Evolutionary conservation across 192 early-diverging fungal genomes (phyloP).

Genomic region (Backusella australiensis): DNA sequence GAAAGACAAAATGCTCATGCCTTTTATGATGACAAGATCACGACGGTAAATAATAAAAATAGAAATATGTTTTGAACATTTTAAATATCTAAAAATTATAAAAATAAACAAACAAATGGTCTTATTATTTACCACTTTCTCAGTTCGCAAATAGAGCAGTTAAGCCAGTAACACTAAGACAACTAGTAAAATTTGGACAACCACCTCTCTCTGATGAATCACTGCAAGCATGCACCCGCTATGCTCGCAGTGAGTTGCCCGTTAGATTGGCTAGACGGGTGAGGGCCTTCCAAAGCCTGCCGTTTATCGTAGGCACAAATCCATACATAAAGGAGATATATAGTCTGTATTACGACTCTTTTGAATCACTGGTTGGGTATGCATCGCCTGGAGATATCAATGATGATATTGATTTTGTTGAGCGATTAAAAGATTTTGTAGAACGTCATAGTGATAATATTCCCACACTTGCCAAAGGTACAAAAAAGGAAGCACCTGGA

Average conservation of each 20-base stretch:
- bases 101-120: background rate
- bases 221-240: slow-evolving; percentile 58
- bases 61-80: background rate
- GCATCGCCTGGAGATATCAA: slow-evolving; percentile 57
- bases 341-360: slow-evolving; percentile 75
- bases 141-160: slow-evolving; percentile 60
- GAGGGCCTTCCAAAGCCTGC: slow-evolving; percentile 82
- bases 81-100: background rate
- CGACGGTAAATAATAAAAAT: slow-evolving; percentile 18
- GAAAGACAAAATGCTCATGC: slow-evolving; percentile 14
- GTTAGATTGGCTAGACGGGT: slow-evolving; percentile 88
- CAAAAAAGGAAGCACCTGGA: background rate
- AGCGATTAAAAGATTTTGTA: slow-evolving; percentile 69
- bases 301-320: slow-evolving; percentile 96
- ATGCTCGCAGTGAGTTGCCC: slow-evolving; percentile 79
- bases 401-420: slow-evolving; percentile 65
- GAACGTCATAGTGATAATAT: slow-evolving; percentile 82
- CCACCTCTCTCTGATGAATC: slow-evolving; percentile 50
- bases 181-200: slow-evolving; percentile 75
- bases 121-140: background rate
- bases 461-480: slow-evolving; percentile 85
- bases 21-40: slow-evolving; percentile 17
- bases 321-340: slow-evolving; percentile 87
- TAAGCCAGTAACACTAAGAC: slow-evolving; percentile 71
- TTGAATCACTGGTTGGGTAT: slow-evolving; percentile 64